Evolutionary conservation across 176 grass and related monocot species (phyloP).

Genomic region (Bromus sterilis): DNA sequence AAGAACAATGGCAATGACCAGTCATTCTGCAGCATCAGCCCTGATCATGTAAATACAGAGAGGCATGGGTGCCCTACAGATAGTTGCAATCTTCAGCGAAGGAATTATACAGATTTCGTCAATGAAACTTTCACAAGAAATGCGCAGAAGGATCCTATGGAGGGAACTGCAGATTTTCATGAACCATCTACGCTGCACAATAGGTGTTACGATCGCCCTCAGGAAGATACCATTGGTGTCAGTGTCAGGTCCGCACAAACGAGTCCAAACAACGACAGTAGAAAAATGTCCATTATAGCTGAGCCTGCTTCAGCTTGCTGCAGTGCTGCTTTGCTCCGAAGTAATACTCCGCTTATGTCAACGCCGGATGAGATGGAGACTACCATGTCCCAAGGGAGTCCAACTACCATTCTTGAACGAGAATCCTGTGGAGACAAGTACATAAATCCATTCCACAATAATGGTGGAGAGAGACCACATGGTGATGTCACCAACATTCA

Average conservation of each 20-base stretch:
- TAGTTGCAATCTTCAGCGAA: constrained; percentile 14
- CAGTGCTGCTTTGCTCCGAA: neutral
- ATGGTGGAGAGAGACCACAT: constrained; percentile 1
- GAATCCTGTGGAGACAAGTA: constrained; percentile 4
- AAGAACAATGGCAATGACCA: constrained; percentile 6
- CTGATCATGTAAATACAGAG: constrained; percentile 6
- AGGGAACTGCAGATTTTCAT: neutral
- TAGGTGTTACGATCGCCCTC: neutral
- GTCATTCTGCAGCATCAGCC: neutral
- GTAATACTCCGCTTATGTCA: neutral
- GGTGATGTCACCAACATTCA: neutral
- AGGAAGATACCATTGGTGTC: neutral
- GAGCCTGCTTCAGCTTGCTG: constrained; percentile 7
- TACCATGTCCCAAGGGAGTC: neutral
- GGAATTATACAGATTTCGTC: neutral
- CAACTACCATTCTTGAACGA: neutral
- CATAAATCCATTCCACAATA: neutral
- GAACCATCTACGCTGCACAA: neutral
- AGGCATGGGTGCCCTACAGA: constrained; percentile 3
- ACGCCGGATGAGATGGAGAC: neutral
- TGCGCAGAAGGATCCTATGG: neutral
- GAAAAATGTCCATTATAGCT: neutral
- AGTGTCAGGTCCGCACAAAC: neutral
- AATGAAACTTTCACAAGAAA: constrained; percentile 1
- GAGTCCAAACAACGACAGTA: constrained; percentile 3